Base-by-base conservation (phyloP, 768 basidiomycete species). In the Leucocoprinus sp. region DNA sequence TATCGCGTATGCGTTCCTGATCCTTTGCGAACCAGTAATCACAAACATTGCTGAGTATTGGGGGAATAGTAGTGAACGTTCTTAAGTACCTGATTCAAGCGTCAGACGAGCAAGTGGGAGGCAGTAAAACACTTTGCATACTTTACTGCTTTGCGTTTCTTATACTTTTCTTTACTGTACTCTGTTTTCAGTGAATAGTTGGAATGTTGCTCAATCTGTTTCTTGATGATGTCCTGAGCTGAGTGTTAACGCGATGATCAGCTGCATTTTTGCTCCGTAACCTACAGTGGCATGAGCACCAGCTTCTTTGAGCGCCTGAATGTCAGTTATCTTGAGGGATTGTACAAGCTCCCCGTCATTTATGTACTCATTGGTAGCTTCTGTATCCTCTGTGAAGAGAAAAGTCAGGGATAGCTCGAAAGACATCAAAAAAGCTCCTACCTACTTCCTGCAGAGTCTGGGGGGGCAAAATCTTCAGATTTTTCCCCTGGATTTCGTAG, bases 121-220 rank as follows among this genome's bases (percentile, higher is more conserved):
- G 24, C 22, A 17, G 48, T 26, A 15, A 19, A 27, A 18, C 31
- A 42, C 22, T 33, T 15, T 37, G 60, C 82, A 53, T 58, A 95
- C 93, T 98, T 99, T 46, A 89, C 92, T 66, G 93, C 90, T 63
- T 99, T 99, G 29, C 91, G 75, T 62, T 93, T 95, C 61, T 79
- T 85, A 65, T 97, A 99, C 61, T 99, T 99, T 57, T 98, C 93
- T 64, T 99, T 98, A 64, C 89, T 93, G 63, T 93, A 98, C 63
- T 95, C 96, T 1, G 93, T 98, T 65, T 98, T 98, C 39, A 98
- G 69, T 8, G 82, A 80, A 61, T 87, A 99, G 55, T 89, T 87
- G 23, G 87, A 83, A 56, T 98, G 95, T 56, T 83, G 78, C 55
- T 90, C 91, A 37, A 97, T 95, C 63, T 98, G 95, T 61, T 74